A percentile compares a stretch with the other conserved stretches of the same genome.
phyloP scores from a whole-genome alignment of 352 stramenopile genomes.

The Pythium scleroteichum region DNA sequence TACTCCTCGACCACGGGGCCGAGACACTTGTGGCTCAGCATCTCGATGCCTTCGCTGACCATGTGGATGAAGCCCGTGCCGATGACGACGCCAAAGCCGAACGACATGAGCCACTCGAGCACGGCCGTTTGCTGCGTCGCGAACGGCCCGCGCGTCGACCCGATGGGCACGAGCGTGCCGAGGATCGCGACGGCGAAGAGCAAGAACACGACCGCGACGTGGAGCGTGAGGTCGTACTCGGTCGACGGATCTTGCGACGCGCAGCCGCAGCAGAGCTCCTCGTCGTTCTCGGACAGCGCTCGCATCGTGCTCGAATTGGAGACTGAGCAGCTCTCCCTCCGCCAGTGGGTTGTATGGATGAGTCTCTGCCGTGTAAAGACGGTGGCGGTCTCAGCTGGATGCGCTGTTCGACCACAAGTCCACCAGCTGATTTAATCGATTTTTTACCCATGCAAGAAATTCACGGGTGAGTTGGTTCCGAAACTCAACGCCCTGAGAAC shows the following conservation, averaged over 20 bases:
- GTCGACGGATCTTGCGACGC: not conserved
- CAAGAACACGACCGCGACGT: constrained; percentile 5
- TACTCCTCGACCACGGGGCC: constrained; percentile 53
- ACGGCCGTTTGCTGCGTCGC: not conserved
- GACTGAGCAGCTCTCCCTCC: too few relatives aligned
- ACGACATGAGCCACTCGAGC: constrained; percentile 30
- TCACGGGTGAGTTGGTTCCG: too few relatives aligned
- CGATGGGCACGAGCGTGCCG: constrained; percentile 5
- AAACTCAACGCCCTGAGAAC: too few relatives aligned
- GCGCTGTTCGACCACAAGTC: too few relatives aligned
- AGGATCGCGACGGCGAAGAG: not conserved
- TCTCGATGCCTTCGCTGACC: constrained; percentile 58
- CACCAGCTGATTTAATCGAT: too few relatives aligned
- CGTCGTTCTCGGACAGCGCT: not conserved
- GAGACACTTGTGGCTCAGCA: constrained; percentile 59
- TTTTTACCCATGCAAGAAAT: too few relatives aligned
- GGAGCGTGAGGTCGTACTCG: constrained; percentile 4
- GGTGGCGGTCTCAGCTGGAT: too few relatives aligned
- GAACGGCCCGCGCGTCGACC: constrained; percentile 5
- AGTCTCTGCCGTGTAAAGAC: too few relatives aligned
- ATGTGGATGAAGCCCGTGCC: constrained; percentile 76
- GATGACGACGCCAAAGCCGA: constrained; percentile 70
- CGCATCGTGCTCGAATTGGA: too few relatives aligned
- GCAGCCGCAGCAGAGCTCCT: constrained; percentile 5
- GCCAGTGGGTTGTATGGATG: too few relatives aligned